Evolutionary conservation across 345 rosid genomes (phyloP), one percentile per base, ranked within the genome.

Genomic region (Reutealis trisperma): DNA sequence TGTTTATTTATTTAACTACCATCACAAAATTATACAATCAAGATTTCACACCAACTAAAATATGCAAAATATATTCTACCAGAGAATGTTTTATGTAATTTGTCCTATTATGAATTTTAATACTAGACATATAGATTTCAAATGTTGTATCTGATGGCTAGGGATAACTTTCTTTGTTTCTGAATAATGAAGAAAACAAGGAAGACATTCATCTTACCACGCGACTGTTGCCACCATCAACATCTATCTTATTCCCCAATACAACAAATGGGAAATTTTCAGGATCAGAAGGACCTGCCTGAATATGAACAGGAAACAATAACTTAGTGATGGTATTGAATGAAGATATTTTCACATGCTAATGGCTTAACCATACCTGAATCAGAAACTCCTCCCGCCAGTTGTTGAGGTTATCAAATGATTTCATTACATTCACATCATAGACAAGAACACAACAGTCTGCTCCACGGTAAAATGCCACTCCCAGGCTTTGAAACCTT

Each of bases 401-500:
- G 45, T 82, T 82, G 49, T 86, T 81, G 32, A 86, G 86, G 74
- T 84, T 80, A 12, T 86, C 89, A 57, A 86, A 84, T 59, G 87
- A 86, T 68, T 86, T 84, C 86, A 73, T 80, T 45, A 84, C 89
- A 73, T 86, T 86, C 77, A 95, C 99, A 84, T 95, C 99, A 81
- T 93, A 89, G 11, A 94, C 98, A 82, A 83, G 92, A 87, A 90
- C 94, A 80, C 94, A 90, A 78, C 94, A 90, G 79, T 92, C 94
- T 62, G 93, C 94, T 68, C 94, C 93, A 2, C 94, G 87, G 73
- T 92, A 92, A 83, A 90, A 92, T 61, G 97, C 97, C 67, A 86
- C 94, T 47, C 99, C 99, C 59, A 95, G 90, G 77, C 98, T 95
- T 82, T 95, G 98, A 82, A 95, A 95, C 80, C 97, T 89, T 77